phyloP scores from a whole-genome alignment of 768 basidiomycete genomes.

The Tricholoma furcatifolium region DNA sequence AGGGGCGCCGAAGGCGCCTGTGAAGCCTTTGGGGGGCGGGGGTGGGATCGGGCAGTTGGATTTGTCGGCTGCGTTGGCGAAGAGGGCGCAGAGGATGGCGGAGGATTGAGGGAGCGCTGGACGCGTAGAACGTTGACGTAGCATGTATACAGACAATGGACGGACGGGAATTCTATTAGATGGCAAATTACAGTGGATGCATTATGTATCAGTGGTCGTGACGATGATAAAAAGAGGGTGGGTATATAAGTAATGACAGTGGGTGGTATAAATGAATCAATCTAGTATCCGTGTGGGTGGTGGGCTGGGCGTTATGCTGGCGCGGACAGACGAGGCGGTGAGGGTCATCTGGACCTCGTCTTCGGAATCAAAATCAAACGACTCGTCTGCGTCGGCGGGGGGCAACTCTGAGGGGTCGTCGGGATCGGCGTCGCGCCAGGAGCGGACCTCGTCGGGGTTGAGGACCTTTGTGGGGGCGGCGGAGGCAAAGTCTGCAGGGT shows the following conservation, averaged over 20 bases:
- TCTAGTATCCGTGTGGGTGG: constrained; percentile 40
- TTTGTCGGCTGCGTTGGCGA: constrained; percentile 82
- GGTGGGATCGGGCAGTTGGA: constrained; percentile 65
- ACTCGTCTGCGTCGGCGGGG: constrained; percentile 17
- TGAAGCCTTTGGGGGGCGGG: constrained; percentile 7
- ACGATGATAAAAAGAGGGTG: background rate
- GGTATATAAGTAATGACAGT: constrained; percentile 5
- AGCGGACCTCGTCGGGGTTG: constrained; percentile 67
- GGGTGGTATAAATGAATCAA: constrained; percentile 24
- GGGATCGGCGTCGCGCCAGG: constrained; percentile 44
- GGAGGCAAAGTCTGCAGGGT: constrained; percentile 49
- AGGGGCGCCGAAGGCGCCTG: constrained; percentile 34
- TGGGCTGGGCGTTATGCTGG: constrained; percentile 21
- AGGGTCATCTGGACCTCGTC: constrained; percentile 43
- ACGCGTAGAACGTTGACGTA: background rate
- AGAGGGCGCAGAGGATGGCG: constrained; percentile 66
- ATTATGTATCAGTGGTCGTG: background rate
- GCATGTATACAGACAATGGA: background rate
- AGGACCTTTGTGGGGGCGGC: constrained; percentile 61
- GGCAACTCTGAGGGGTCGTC: constrained; percentile 22
- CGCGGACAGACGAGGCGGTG: background rate
- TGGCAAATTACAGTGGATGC: background rate
- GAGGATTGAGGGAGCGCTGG: constrained; percentile 27
- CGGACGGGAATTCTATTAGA: background rate
- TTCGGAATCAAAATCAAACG: constrained; percentile 26